Conservation (phyloP, 192 early-diverging fungal genomes). For the Pilaira anomala region DNA sequence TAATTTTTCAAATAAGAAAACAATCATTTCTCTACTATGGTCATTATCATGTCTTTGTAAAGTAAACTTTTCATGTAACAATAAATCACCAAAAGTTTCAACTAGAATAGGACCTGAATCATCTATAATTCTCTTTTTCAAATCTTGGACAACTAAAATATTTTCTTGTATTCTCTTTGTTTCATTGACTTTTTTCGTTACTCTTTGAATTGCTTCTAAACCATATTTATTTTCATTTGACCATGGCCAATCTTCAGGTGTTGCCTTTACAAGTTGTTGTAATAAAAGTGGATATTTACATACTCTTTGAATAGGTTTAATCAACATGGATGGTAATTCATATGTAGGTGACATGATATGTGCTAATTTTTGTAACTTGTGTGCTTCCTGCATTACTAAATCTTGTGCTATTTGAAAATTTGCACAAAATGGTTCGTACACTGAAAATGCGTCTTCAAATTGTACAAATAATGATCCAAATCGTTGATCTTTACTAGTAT, state of each 20-base stretch:
- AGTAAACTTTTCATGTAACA: conserved; percentile 84
- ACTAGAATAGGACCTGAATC: conserved; percentile 81
- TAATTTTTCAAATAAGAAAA: conserved; percentile 92
- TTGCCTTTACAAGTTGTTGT: conserved; percentile 66
- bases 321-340: conserved; percentile 87
- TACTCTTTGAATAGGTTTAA: conserved; percentile 96
- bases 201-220: conserved; percentile 74
- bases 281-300: conserved; percentile 97
- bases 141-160: conserved; percentile 69
- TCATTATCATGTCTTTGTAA: conserved; percentile 67
- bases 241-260: conserved; percentile 51
- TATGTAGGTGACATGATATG: conserved; percentile 81
- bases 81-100: conserved; percentile 74
- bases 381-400: conserved; percentile 59
- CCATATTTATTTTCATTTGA: conserved; percentile 68
- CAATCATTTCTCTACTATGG: conserved; percentile 73
- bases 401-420: conserved; percentile 82
- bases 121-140: conserved; percentile 65
- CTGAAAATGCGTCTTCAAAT: conserved; percentile 74
- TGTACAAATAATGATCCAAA: conserved; percentile 84
- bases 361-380: conserved; percentile 57
- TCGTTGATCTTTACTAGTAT: conserved; percentile 75
- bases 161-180: conserved; percentile 86
- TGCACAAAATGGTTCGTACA: conserved; percentile 93
- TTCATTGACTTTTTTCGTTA: conserved; percentile 91